A percentile compares a stretch with the other conserved stretches of the same genome.
These are phyloP conservation scores for Ceriops zippeliana DNA, from an alignment of 345 rosid species.

Conservation along the genomic window DNA sequence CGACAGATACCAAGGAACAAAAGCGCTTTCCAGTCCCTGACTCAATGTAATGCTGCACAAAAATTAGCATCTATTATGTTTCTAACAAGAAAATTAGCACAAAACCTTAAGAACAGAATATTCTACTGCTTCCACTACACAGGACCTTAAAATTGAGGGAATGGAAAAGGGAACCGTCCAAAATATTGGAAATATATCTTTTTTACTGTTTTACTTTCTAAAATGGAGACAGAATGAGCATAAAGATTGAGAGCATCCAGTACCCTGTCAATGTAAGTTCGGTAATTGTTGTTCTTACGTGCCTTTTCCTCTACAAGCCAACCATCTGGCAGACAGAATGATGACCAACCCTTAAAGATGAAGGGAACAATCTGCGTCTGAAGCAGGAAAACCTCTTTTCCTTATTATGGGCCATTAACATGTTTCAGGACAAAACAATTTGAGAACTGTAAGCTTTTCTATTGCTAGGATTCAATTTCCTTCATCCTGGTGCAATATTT, in stretches of 20 bases:
- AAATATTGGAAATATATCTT: neutral
- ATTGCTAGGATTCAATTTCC: too few relatives aligned
- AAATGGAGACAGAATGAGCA: neutral
- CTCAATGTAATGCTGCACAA: conserved; percentile 38
- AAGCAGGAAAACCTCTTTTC: conserved; percentile 5
- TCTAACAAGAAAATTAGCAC: conserved; percentile 5
- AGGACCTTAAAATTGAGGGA: neutral
- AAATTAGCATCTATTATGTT: neutral
- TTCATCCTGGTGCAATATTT: too few relatives aligned
- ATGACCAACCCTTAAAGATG: conserved; percentile 10
- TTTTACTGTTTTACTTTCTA: too few relatives aligned
- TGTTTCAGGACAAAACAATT: too few relatives aligned
- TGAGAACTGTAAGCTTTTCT: too few relatives aligned
- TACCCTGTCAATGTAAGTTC: conserved; percentile 36
- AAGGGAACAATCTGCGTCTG: conserved; percentile 35
- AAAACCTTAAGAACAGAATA: conserved; percentile 2
- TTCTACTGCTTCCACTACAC: neutral
- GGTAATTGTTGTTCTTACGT: conserved; percentile 17
- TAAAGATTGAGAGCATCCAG: neutral
- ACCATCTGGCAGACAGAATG: conserved; percentile 28
- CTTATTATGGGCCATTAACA: too few relatives aligned
- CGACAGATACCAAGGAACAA: conserved; percentile 29
- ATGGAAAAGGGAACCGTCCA: neutral
- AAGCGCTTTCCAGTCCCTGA: conserved; percentile 35
- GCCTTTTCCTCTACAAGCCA: conserved; percentile 41